Evolutionary conservation across 2,329 filamentous ascomycete genomes (phyloP).

Genomic region (Elsinoe fawcettii): DNA sequence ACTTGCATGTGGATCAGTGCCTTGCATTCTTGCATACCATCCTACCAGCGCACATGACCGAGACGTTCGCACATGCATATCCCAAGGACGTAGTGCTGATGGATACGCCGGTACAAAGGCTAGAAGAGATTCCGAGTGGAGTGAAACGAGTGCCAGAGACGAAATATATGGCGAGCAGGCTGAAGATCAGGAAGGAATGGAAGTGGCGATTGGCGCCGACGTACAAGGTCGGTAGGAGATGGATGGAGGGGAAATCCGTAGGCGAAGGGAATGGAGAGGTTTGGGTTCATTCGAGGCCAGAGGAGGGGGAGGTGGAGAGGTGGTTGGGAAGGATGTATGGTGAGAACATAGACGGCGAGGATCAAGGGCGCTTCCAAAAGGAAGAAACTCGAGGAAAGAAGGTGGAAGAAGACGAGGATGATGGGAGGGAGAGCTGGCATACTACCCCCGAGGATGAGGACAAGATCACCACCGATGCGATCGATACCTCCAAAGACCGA

Average conservation of each 20-base stretch:
- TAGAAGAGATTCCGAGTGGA: slow-evolving; percentile 44
- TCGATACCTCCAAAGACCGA: neutral
- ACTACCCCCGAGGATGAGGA: neutral
- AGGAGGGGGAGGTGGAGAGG: slow-evolving; percentile 26
- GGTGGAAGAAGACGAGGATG: neutral
- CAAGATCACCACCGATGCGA: neutral
- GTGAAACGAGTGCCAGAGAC: slow-evolving; percentile 45
- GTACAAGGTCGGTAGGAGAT: slow-evolving; percentile 35
- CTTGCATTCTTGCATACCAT: slow-evolving; percentile 55
- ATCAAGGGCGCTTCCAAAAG: too few relatives aligned
- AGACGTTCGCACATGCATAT: slow-evolving; percentile 45
- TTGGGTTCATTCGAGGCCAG: slow-evolving; percentile 46
- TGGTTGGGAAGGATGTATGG: slow-evolving; percentile 16
- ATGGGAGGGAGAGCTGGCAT: neutral
- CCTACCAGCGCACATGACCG: slow-evolving; percentile 39
- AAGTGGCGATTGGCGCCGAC: slow-evolving; percentile 41
- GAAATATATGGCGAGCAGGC: slow-evolving; percentile 50
- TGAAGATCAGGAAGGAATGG: slow-evolving; percentile 54
- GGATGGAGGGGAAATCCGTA: slow-evolving; percentile 30
- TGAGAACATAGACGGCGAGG: neutral
- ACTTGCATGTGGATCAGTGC: slow-evolving; percentile 55
- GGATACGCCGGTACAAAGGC: slow-evolving; percentile 26
- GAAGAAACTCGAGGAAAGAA: too few relatives aligned
- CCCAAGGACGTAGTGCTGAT: slow-evolving; percentile 45
- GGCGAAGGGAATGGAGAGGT: slow-evolving; percentile 39